Base-by-base conservation (phyloP, 129 eudicot species). In the Mikania micrantha region DNA sequence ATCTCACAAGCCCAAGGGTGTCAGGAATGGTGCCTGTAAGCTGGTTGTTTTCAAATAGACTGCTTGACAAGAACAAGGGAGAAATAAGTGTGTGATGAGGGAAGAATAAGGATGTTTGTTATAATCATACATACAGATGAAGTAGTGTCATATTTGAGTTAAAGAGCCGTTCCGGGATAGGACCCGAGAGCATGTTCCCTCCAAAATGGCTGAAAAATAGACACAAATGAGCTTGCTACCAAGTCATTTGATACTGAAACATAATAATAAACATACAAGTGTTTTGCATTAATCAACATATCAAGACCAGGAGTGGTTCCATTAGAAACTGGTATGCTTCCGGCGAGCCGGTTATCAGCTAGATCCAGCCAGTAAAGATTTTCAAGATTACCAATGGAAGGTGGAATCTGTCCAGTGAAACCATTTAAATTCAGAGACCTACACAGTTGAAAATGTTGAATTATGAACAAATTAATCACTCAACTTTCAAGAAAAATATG, bases 321-420 rank as follows among this genome's bases (percentile, higher is more conserved):
- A 66, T 16, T 67, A 41, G 98, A 93, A 78, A 93, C 95, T 1
- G 98, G 98, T 73, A 93, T 78, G 0, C 62, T 20, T 74, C 98
- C 98, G 13, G 74, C 64, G 66, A 93, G 93, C 60, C 39, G 53
- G 70, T 93, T 93, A 66, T 88, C 92, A 11, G 96, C 95, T 38
- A 92, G 64, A 77, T 93, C 98, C 70, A 93, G 83, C 98, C 96
- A 93, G 76, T 84, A 80, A 56, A 93, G 91, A 44, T 82, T 79
- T 50, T 45, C 3, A 4, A 93, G 66, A 10, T 80, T 82, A 57
- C 98, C 98, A 73, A 93, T 81, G 27, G 94, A 71, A 70, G 87
- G 78, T 32, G 99, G 99, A 64, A 94, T 90, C 34, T 21, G 6
- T 42, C 99, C 97, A 8, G 67, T 70, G 68, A 94, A 90, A 69